A percentile compares a stretch with the other conserved stretches of the same genome.
Conservation (phyloP, 208 protist genomes). For the Trypanosomatidae sp. region DNA sequence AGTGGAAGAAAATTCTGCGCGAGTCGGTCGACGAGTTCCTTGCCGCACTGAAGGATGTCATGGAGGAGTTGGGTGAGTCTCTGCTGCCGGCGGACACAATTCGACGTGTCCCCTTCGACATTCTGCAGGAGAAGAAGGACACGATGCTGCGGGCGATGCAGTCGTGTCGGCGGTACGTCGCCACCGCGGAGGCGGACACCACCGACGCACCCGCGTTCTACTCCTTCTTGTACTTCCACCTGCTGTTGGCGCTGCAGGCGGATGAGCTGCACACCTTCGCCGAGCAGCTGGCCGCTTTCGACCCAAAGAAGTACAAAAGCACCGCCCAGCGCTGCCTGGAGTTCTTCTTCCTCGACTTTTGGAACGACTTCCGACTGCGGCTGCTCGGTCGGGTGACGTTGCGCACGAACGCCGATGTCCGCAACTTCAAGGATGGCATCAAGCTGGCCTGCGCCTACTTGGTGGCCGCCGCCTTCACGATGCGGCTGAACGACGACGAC, state of each 20-base stretch:
- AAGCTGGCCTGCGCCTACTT: slow-evolving; percentile 54
- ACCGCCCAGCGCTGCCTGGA: slow-evolving; percentile 30
- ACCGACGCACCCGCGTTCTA: slow-evolving; percentile 43
- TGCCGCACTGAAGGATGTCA: slow-evolving; percentile 29
- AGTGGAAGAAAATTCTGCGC: slow-evolving; percentile 28
- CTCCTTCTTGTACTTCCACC: too few relatives aligned
- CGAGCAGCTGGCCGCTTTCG: slow-evolving; percentile 49
- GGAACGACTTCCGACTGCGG: slow-evolving; percentile 31
- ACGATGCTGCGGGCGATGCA: slow-evolving; percentile 25
- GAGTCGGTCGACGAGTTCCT: too few relatives aligned
- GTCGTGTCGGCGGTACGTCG: too few relatives aligned
- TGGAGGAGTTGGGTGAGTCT: slow-evolving; percentile 25
- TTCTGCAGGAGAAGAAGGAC: too few relatives aligned
- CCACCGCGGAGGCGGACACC: too few relatives aligned
- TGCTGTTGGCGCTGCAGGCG: too few relatives aligned
- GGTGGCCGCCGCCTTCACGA: slow-evolving; percentile 37
- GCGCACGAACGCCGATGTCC: too few relatives aligned
- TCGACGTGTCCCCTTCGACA: too few relatives aligned
- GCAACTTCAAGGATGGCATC: slow-evolving; percentile 58
- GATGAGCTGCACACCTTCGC: slow-evolving; percentile 41
- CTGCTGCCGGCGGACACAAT: slow-evolving; percentile 37
- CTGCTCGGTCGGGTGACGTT: too few relatives aligned
- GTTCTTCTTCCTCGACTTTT: slow-evolving; percentile 59
- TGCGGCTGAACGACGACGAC: slow-evolving; percentile 39
- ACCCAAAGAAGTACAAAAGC: slow-evolving; percentile 35